phyloP scores from a whole-genome alignment of 1,284 basidiomycete species.

The Phaffia rhodozyma region DNA sequence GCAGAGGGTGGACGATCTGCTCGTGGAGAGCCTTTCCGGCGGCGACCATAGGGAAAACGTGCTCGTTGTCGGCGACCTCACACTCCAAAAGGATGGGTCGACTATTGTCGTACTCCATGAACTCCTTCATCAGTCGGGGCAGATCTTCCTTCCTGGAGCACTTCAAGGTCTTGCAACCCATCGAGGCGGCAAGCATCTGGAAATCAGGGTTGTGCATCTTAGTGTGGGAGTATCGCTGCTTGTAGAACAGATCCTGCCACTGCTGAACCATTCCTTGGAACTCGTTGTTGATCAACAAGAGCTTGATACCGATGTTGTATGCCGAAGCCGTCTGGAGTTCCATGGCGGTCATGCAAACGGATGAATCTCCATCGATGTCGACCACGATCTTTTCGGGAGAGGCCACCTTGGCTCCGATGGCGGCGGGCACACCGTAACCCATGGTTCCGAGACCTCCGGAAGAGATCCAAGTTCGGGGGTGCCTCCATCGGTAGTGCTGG shows the following conservation, averaged over 20 bases:
- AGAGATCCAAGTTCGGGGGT: constrained; percentile 80
- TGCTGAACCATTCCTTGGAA: constrained; percentile 98
- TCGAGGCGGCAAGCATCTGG: constrained; percentile 70
- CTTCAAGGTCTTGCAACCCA: constrained; percentile 83
- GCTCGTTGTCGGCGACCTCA: constrained; percentile 71
- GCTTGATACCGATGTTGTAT: constrained; percentile 88
- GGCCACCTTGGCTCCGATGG: constrained; percentile 93
- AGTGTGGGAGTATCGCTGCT: constrained; percentile 86
- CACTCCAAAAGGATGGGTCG: constrained; percentile 88
- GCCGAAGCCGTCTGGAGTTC: constrained; percentile 88
- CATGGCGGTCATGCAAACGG: constrained; percentile 99
- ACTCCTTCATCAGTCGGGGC: constrained; percentile 93
- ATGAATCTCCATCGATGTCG: constrained; percentile 95
- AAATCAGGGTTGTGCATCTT: constrained; percentile 92
- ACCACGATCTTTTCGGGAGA: constrained; percentile 86
- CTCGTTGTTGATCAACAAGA: constrained; percentile 79
- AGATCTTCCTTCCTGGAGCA: constrained; percentile 62
- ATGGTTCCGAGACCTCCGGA: constrained; percentile 97
- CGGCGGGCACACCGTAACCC: constrained; percentile 91
- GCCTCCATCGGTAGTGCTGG: constrained; percentile 82
- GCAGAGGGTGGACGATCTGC: constrained; percentile 41
- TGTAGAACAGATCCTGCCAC: constrained; percentile 99
- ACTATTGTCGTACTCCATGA: constrained; percentile 75
- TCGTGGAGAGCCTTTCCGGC: constrained; percentile 88
- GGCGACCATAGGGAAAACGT: constrained; percentile 71